Evolutionary conservation across 1,139 yeast species (phyloP).

Genomic region (Taphrina communis): DNA sequence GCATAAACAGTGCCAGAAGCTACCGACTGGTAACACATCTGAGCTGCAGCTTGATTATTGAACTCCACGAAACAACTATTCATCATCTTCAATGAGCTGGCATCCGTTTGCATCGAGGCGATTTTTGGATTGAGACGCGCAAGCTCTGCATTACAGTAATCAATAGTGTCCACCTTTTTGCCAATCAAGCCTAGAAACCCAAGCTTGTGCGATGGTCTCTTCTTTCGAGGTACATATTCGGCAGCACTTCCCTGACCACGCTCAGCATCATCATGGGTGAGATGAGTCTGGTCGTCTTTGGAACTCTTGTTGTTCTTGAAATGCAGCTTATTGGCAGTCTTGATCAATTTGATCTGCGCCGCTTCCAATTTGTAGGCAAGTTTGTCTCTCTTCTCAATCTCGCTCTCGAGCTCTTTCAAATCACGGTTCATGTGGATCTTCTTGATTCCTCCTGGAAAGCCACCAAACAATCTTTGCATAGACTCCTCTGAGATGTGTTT

Average conservation of each 20-base stretch:
- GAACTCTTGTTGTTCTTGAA: conserved; percentile 55
- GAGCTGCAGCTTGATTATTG: conserved; percentile 84
- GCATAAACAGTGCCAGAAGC: conserved; percentile 71
- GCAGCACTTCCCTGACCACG: conserved; percentile 18
- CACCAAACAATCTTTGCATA: conserved; percentile 63
- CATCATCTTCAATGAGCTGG: conserved; percentile 55
- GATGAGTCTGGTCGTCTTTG: conserved; percentile 51
- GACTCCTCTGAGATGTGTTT: conserved; percentile 67
- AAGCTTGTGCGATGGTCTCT: conserved; percentile 73
- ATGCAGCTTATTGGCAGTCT: conserved; percentile 65
- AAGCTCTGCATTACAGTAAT: conserved; percentile 68
- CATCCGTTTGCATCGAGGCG: conserved; percentile 61
- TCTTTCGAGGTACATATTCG: conserved; percentile 69
- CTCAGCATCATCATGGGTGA: conserved; percentile 42
- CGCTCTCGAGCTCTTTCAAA: conserved; percentile 62
- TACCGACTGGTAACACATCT: conserved; percentile 79
- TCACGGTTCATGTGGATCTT: conserved; percentile 78
- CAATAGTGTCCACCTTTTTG: conserved; percentile 82
- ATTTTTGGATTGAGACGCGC: conserved; percentile 73
- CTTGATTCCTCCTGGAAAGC: conserved; percentile 59
- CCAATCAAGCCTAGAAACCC: conserved; percentile 65
- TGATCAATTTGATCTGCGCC: conserved; percentile 68
- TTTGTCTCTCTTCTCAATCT: conserved; percentile 66
- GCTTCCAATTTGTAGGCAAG: conserved; percentile 70
- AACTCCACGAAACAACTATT: conserved; percentile 84